Evolutionary conservation across 371 early-diverging fungal genomes (phyloP).

Genomic region (Furculomyces boomerangus): DNA sequence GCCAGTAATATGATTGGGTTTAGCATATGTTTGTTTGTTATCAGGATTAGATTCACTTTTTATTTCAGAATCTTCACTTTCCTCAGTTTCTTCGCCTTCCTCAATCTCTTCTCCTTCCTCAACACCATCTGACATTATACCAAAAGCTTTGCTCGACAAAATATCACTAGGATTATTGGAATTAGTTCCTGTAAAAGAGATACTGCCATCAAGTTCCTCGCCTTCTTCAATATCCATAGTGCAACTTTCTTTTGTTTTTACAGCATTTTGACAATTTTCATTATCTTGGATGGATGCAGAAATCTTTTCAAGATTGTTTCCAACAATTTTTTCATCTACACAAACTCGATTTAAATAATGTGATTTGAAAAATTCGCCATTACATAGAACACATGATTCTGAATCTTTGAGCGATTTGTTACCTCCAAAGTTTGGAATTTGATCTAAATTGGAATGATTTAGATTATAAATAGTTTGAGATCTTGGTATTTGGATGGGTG

Average conservation of each 20-base stretch:
- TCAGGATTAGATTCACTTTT: too few relatives aligned
- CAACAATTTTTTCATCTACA: not conserved
- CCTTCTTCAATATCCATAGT: not conserved
- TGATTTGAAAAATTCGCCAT: too few relatives aligned
- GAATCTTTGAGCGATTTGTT: too few relatives aligned
- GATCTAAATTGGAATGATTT: too few relatives aligned
- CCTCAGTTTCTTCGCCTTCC: not conserved
- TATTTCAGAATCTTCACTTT: too few relatives aligned
- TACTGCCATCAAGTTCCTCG: not conserved
- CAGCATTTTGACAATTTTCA: not conserved
- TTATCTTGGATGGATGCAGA: not conserved
- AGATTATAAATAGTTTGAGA: too few relatives aligned
- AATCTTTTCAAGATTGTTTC: not conserved
- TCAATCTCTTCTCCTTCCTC: not conserved
- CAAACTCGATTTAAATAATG: too few relatives aligned
- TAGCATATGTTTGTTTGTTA: too few relatives aligned
- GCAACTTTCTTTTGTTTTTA: not conserved
- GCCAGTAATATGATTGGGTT: too few relatives aligned
- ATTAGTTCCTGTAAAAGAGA: not conserved
- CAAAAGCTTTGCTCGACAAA: not conserved
- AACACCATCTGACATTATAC: not conserved
- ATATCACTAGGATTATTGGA: not conserved
- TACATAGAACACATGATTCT: too few relatives aligned
- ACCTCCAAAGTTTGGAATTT: too few relatives aligned
- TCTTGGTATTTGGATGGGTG: too few relatives aligned